Evolutionary conservation across 2,329 filamentous ascomycete genomes (phyloP), one percentile per base, ranked within the genome.

Genomic region (Trichoderma oligosporum): DNA sequence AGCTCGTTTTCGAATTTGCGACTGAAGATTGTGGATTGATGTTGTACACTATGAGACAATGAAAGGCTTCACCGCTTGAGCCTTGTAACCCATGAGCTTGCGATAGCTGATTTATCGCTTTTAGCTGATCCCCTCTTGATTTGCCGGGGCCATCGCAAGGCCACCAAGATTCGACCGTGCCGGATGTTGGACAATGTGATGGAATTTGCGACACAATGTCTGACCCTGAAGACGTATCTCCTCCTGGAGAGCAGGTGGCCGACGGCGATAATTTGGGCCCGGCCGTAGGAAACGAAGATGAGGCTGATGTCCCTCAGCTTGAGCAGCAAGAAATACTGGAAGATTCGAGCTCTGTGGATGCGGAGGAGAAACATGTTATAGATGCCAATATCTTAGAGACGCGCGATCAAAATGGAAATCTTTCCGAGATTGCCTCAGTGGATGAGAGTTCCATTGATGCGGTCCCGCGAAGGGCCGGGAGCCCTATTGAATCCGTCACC

Each of bases 401-500:
- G 27, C 71, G 71, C 52, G 72, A 76, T 35, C 71, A 73, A 20
- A 63, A 64, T 45, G 77, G 80, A 14, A 74, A 78, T 61, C 66
- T 65, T 16, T 83, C 81, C 7, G 80, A 82, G 56, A 74, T 79
- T 60, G 78, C 77, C 56, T 82, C 79, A n/a, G 68, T 76, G 22
- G 80, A 80, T 60, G 77, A 74, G 29, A 69, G 66, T 59, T 70
- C 68, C 35, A 61, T 76, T n/a, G 80, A 82, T 63, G 78, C 76
- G 46, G 64, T 79, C 24, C 79, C 81, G 35, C 73, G 75, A 60
- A 78, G 82, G 64, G 76, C 79, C 36, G 83, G 81, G 42, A 95
- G 89, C 66, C 87, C 87, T 7, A 79, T 82, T 49, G 84, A 82
- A 62, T 91, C 88, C 12, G 71, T 85, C 25, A 71, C 83, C 57